Conservation (phyloP, 306 rosid genomes). For the Trichosanthes truncata region DNA sequence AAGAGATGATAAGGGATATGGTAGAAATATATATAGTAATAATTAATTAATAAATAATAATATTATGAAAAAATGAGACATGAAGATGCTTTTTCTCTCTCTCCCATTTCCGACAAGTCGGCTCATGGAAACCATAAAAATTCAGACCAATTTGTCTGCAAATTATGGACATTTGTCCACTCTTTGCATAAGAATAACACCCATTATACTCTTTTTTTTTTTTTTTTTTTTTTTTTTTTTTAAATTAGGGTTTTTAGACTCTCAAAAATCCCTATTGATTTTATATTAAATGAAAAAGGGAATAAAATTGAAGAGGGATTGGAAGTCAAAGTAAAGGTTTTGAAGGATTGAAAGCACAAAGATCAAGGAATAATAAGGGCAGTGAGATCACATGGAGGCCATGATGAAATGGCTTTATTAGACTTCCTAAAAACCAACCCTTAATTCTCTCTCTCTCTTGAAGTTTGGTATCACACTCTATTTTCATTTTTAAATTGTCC, state of each 20-base stretch:
- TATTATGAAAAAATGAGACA: neutral
- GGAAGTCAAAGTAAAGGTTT: constrained; percentile 4
- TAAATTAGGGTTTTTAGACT: neutral
- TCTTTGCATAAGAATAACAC: neutral
- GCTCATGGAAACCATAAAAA: constrained; percentile 8
- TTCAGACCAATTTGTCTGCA: constrained; percentile 7
- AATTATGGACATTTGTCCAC: constrained; percentile 1
- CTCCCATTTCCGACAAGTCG: constrained; percentile 11
- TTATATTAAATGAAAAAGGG: neutral
- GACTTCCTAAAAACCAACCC: neutral
- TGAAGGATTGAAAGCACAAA: neutral
- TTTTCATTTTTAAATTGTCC: neutral
- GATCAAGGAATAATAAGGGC: constrained; percentile 4
- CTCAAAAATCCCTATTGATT: neutral
- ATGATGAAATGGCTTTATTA: neutral
- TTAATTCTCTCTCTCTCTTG: neutral
- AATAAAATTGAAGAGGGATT: neutral
- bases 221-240: too few species aligned
- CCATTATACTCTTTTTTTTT: neutral
- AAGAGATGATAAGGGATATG: neutral
- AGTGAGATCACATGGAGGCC: constrained; percentile 13
- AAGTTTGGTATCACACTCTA: neutral
- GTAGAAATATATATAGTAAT: neutral
- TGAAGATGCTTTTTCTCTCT: constrained; percentile 5
- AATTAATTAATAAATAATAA: neutral